These are phyloP conservation scores for Xylaria acuta DNA, from an alignment of 495 filamentous ascomycete species.

Conservation along the genomic window DNA sequence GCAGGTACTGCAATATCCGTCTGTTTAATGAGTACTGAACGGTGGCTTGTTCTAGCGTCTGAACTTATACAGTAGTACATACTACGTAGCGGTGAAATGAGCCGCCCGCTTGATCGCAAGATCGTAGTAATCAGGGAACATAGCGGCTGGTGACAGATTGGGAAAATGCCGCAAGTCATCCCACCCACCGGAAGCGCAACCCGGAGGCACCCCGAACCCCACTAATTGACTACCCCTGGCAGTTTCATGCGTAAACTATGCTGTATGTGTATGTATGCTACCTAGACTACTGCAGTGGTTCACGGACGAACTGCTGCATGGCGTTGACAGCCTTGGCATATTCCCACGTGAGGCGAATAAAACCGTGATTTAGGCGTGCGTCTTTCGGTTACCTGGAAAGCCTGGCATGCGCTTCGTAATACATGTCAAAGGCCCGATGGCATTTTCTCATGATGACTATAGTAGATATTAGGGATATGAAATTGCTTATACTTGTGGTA, in stretches of 20 bases:
- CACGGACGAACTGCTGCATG: constrained; percentile 10
- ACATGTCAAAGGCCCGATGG: not conserved
- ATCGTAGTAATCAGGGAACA: constrained; percentile 5
- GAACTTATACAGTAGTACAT: not conserved
- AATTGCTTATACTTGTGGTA: not conserved
- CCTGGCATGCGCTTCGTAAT: not conserved
- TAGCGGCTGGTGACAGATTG: not conserved
- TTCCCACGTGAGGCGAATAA: not conserved
- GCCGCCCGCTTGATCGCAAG: not conserved
- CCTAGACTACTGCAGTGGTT: not conserved
- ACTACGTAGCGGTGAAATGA: not conserved
- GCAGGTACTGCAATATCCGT: constrained; percentile 5
- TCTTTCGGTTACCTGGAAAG: not conserved
- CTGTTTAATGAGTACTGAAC: constrained; percentile 1
- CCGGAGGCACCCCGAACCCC: not conserved
- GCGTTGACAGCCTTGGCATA: constrained; percentile 19
- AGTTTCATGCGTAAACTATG: constrained; percentile 1
- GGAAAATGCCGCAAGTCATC: constrained; percentile 21
- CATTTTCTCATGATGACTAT: not conserved
- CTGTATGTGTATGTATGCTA: not conserved
- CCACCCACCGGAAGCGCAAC: constrained; percentile 7
- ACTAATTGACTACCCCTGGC: constrained; percentile 2
- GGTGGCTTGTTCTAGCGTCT: constrained; percentile 12
- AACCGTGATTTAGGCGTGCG: not conserved
- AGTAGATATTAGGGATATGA: not conserved